Evolutionary conservation across 163 green algal species (phyloP).

Genomic region (Scenedesmus sp.): DNA sequence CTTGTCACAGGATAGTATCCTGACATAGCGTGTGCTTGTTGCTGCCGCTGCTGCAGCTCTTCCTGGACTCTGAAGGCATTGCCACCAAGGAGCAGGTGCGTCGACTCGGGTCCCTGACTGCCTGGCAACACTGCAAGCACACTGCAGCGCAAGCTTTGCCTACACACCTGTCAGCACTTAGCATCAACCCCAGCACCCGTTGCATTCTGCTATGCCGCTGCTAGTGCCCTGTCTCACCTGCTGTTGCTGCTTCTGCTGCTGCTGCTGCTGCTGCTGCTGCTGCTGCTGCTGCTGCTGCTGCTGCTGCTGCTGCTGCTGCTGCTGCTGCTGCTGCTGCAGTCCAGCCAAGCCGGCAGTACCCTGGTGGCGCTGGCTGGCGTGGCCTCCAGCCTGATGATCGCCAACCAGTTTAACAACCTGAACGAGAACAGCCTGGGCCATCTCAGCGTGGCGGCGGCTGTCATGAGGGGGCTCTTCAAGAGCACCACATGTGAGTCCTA

Average conservation of each 20-base stretch:
- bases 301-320: not conserved
- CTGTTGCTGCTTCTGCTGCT: not conserved
- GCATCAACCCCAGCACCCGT: too few species aligned
- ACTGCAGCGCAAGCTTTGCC: too few species aligned
- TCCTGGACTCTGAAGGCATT: constrained; percentile 10
- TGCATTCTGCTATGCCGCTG: not conserved
- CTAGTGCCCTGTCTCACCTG: not conserved
- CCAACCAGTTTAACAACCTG: not conserved
- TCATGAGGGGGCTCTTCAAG: not conserved
- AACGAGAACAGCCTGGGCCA: not conserved
- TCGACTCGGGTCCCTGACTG: not conserved
- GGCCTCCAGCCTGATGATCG: constrained; percentile 22
- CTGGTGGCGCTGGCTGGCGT: not conserved
- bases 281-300: not conserved
- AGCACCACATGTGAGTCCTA: not conserved
- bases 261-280: not conserved
- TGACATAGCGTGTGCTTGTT: too few species aligned
- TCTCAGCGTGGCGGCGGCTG: not conserved
- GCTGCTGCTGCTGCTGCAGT: not conserved
- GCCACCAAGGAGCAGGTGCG: not conserved
- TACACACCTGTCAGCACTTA: too few species aligned
- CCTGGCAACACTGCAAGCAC: not conserved
- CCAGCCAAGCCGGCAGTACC: not conserved
- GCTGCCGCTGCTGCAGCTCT: not conserved
- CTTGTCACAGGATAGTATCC: not conserved